These are phyloP conservation scores for Cardamine resedifolia DNA, from an alignment of 345 rosid species.

Conservation along the genomic window DNA sequence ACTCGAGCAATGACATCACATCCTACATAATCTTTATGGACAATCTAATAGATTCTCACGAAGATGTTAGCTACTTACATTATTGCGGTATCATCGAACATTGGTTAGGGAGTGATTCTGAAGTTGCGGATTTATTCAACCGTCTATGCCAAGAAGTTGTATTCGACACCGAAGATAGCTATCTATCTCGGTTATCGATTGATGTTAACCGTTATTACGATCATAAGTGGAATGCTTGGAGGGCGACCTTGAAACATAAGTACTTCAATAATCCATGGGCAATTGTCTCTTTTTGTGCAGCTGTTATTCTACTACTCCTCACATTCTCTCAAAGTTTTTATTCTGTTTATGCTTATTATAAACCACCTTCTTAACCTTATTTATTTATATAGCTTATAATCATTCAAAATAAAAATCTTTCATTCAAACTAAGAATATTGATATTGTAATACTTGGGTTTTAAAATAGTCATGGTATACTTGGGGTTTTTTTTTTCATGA, in stretches of 20 bases:
- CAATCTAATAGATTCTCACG: constrained; percentile 77
- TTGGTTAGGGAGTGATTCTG: constrained; percentile 85
- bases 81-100: constrained; percentile 74
- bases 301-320: constrained; percentile 60
- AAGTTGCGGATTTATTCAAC: constrained; percentile 88
- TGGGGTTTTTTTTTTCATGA: neutral
- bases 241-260: constrained; percentile 70
- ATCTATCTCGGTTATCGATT: constrained; percentile 58
- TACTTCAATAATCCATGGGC: constrained; percentile 90
- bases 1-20: constrained; percentile 74
- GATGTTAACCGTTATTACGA: constrained; percentile 67
- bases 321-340: constrained; percentile 76
- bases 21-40: constrained; percentile 88
- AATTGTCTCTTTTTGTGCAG: constrained; percentile 67
- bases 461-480: neutral
- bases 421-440: neutral
- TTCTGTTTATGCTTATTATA: constrained; percentile 65
- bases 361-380: constrained; percentile 44
- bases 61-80: constrained; percentile 79
- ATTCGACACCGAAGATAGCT: constrained; percentile 69
- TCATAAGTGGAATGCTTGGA: constrained; percentile 87
- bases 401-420: neutral
- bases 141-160: constrained; percentile 84
- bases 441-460: neutral
- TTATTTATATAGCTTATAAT: neutral